Conservation (phyloP, 345 rosid species). For the Dipteronia sinensis region DNA sequence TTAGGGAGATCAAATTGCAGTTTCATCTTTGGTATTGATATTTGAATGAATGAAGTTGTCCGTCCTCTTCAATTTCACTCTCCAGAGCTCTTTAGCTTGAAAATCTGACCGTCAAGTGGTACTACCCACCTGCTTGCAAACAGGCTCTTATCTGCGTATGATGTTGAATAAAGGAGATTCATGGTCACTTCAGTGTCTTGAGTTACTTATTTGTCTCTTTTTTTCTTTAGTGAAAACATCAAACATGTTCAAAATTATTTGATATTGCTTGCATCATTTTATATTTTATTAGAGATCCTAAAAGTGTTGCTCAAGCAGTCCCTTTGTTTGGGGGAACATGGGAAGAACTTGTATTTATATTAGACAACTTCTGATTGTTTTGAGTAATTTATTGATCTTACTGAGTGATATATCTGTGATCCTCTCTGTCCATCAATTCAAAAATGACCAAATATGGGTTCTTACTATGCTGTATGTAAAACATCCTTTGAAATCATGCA, state of each 20-base stretch:
- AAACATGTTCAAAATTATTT: not conserved
- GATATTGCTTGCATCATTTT: not conserved
- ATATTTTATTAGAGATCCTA: not conserved
- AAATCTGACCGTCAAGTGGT: not conserved
- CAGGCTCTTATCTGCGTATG: not conserved
- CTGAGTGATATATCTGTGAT: not conserved
- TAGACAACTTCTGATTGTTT: not conserved
- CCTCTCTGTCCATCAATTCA: constrained; percentile 1
- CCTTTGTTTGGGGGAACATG: not conserved
- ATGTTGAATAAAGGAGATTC: not conserved
- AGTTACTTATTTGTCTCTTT: not conserved
- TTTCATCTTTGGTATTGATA: not conserved
- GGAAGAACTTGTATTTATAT: not conserved
- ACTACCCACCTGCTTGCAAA: not conserved
- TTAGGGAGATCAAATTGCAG: not conserved
- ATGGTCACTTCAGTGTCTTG: not conserved
- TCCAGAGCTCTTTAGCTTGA: not conserved
- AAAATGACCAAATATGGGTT: not conserved
- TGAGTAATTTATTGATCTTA: not conserved
- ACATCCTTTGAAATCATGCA: not conserved
- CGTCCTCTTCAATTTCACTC: not conserved
- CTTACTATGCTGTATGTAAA: not conserved
- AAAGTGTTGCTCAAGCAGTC: not conserved
- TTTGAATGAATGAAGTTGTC: not conserved
- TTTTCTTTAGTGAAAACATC: not conserved